These are phyloP conservation scores for Mycena sanguinolenta DNA, from an alignment of 768 basidiomycete genomes.

Conservation along the genomic window DNA sequence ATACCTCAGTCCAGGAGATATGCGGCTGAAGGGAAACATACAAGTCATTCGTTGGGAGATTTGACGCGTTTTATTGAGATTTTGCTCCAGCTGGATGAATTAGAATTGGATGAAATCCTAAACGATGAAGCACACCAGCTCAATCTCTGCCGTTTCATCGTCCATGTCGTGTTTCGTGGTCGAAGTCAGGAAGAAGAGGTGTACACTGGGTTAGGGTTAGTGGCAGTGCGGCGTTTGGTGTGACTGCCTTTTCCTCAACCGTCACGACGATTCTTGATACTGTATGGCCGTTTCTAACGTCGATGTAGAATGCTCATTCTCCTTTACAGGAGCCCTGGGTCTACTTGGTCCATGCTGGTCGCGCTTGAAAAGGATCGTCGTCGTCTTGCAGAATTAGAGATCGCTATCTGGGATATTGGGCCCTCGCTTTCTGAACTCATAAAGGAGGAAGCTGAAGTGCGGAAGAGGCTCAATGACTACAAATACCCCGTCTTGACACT, in stretches of 20 bases:
- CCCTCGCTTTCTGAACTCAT: background rate
- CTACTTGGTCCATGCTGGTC: background rate
- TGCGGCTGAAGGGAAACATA: constrained; percentile 51
- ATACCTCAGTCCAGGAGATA: constrained; percentile 45
- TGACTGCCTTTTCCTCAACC: no score
- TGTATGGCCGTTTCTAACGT: no score
- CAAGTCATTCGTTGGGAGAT: constrained; percentile 90
- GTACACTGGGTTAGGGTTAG: no score
- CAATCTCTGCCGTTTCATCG: constrained; percentile 69
- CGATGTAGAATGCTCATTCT: no score
- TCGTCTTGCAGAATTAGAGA: background rate
- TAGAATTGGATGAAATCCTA: background rate
- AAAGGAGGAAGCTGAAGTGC: no score
- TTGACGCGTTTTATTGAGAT: constrained; percentile 86
- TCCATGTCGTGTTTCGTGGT: constrained; percentile 37
- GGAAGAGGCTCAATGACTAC: no score
- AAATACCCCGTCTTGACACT: no score
- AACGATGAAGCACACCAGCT: constrained; percentile 54
- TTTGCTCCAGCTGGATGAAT: constrained; percentile 79
- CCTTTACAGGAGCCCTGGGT: no score
- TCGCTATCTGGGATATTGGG: background rate
- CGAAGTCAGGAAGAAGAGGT: background rate
- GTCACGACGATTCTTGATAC: no score
- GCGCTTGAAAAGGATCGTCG: background rate
- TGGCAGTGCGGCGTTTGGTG: no score